Conservation (phyloP, 1,284 basidiomycete genomes). For the Wolfiporia cocos region DNA sequence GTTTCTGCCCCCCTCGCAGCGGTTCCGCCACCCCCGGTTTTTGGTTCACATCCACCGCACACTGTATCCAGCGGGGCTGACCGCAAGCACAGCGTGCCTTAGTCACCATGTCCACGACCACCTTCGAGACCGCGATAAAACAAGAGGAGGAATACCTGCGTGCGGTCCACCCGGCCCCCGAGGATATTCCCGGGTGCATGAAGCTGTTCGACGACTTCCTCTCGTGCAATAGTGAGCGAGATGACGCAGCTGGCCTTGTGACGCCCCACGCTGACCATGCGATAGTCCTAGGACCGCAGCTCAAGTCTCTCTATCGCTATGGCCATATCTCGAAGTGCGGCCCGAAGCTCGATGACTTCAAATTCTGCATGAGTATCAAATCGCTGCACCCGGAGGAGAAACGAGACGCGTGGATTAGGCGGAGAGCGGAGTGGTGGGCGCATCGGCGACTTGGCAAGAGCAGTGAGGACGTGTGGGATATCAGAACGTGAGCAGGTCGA, state of each 20-base stretch:
- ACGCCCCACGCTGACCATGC: not conserved
- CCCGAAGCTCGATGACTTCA: constrained; percentile 87
- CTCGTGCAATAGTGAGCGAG: constrained; percentile 63
- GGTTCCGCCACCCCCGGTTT: no score
- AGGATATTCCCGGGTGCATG: constrained; percentile 81
- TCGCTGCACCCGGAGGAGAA: constrained; percentile 71
- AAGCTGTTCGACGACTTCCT: constrained; percentile 76
- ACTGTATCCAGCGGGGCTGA: no score
- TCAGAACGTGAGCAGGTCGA: constrained; percentile 53
- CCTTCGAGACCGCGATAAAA: constrained; percentile 29
- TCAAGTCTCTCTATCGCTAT: constrained; percentile 83
- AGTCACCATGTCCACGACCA: constrained; percentile 6
- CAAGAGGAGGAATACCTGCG: constrained; percentile 64
- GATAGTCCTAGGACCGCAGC: constrained; percentile 74
- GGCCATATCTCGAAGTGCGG: constrained; percentile 77
- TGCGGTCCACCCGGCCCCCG: constrained; percentile 60
- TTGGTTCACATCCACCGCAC: no score
- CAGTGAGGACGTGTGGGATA: constrained; percentile 93
- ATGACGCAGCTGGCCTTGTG: not conserved
- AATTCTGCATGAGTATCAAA: constrained; percentile 90
- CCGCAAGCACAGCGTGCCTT: no score
- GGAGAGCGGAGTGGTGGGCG: constrained; percentile 92
- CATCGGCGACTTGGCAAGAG: constrained; percentile 65
- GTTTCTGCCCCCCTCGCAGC: no score
- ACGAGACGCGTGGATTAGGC: constrained; percentile 77